Evolutionary conservation across 2,329 filamentous ascomycete species (phyloP), one percentile per base, ranked within the genome.

Genomic region (Endocalyx cinctus): DNA sequence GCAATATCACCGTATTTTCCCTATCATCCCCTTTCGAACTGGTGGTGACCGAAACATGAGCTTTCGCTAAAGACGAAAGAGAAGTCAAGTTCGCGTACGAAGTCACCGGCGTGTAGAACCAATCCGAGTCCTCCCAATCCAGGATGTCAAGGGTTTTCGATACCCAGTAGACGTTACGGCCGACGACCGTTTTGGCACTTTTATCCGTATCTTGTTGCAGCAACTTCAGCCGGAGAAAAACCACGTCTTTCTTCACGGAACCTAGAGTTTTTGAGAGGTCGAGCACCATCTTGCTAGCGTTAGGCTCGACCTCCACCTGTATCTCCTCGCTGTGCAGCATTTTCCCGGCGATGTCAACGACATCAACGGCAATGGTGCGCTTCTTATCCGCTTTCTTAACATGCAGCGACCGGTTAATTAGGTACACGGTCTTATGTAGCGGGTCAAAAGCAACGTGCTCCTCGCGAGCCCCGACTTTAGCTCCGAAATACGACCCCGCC

Each of bases 81-180:
- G 64, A 56, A 0, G 60, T 69, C 38, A 66, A 70, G 33, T 78
- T 51, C 0, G 66, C 63, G 36, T 68, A 79, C 5, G 60, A 35
- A 1, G 61, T 66, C 1, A 79, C 70, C 0, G 76, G 76, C 0
- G 77, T 82, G 42, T 66, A 59, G 41, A 69, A 79, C 74, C 76
- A 82, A 2, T 65, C 69, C 4, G 76, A 77, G 2, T 66, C 59
- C 0, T 63, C 56, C 76, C 77, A 82, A 39, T 74, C 60, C 5
- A 82, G 51, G 1, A 49, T 52, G 44, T 82, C 77, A 0, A 59
- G 36, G 0, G 55, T 52, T 0, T 55, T 50, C 2, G 69, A 47
- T 1, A 81, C 43, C 75, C 77, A 81, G 58, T 82, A 82, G 0
- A 78, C 70, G 41, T 78, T 80, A 2, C 73, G 63, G 39, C 71